Evolutionary conservation across 805 yeast genomes (phyloP).

Genomic region (Scheffersomyces coipomensis): DNA sequence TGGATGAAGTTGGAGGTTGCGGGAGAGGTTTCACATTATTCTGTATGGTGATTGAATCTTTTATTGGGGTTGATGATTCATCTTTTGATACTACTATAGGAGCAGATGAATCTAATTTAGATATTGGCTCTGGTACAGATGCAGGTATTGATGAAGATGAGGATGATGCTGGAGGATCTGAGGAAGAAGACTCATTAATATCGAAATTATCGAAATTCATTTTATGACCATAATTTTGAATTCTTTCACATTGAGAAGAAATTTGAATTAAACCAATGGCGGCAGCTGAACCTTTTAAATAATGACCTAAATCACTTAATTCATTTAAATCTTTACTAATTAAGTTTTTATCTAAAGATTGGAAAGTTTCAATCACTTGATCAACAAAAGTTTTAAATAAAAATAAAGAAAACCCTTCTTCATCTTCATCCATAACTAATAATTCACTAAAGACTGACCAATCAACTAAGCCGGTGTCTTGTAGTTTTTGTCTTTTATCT

Average conservation of each 20-base stretch:
- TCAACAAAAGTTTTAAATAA: constrained; percentile 83
- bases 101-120: neutral
- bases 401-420: constrained; percentile 80
- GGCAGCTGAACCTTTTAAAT: constrained; percentile 92
- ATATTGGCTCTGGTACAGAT: neutral
- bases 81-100: neutral
- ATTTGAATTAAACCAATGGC: constrained; percentile 83
- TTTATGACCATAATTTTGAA: constrained; percentile 82
- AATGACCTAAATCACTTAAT: constrained; percentile 82
- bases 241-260: constrained; percentile 85
- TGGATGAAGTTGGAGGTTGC: neutral
- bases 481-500: constrained; percentile 24
- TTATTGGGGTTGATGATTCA: neutral
- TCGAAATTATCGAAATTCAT: constrained; percentile 37
- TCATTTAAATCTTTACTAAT: constrained; percentile 47
- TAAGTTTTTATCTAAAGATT: constrained; percentile 62
- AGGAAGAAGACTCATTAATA: neutral
- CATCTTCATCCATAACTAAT: constrained; percentile 94
- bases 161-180: neutral
- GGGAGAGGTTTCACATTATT: no score
- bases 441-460: constrained; percentile 88
- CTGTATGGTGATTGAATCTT: neutral
- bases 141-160: neutral
- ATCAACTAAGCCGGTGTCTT: constrained; percentile 68
- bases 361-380: constrained; percentile 81